These are phyloP conservation scores for Eucalyptus tenuipes DNA, from an alignment of 345 rosid species.

Conservation along the genomic window DNA sequence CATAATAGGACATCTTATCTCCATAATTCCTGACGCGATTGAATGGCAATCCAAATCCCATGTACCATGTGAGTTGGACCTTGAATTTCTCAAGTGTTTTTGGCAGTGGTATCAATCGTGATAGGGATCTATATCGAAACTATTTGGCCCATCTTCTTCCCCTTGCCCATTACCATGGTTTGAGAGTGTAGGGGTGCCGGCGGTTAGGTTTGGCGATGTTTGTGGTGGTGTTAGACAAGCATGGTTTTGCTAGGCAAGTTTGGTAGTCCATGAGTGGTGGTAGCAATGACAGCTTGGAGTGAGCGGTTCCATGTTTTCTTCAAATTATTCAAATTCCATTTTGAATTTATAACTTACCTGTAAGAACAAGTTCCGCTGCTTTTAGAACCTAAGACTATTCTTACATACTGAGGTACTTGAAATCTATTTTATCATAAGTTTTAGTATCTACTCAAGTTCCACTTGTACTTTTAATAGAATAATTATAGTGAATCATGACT, in stretches of 20 bases:
- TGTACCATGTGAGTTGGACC: neutral
- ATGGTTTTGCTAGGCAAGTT: fast-evolving
- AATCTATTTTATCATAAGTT: fast-evolving
- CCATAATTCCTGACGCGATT: fast-evolving
- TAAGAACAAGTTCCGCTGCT: fast-evolving
- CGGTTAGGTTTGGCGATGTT: fast-evolving
- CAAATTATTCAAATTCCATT: too few species aligned
- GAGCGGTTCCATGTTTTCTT: fast-evolving
- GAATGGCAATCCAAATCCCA: neutral
- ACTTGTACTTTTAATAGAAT: too few species aligned
- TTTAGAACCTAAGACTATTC: too few species aligned
- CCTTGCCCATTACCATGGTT: fast-evolving
- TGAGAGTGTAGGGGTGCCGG: fast-evolving
- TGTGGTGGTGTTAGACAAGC: fast-evolving
- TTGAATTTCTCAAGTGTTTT: neutral
- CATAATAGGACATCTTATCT: neutral
- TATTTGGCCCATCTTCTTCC: neutral
- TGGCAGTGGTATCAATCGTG: fast-evolving
- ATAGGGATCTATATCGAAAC: too few species aligned
- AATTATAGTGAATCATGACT: fast-evolving
- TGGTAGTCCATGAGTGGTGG: too few species aligned
- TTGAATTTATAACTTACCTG: too few species aligned
- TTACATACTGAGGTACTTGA: fast-evolving
- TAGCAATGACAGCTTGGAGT: fast-evolving
- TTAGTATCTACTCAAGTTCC: fast-evolving